phyloP scores from a whole-genome alignment of 768 basidiomycete species.

The Mycena alexandri region DNA sequence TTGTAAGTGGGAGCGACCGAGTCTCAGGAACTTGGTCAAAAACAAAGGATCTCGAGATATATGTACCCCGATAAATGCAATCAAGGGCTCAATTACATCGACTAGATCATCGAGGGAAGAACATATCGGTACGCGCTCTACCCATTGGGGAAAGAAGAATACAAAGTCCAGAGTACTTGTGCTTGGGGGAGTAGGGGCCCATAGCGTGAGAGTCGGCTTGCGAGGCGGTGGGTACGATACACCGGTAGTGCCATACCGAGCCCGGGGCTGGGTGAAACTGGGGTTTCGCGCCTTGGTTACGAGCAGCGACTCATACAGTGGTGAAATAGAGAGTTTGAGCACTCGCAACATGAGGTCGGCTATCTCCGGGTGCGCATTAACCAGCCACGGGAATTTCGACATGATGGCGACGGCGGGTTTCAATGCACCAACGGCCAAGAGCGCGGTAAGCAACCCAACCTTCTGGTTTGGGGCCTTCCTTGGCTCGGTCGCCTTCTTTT shows the following conservation, averaged over 20 bases:
- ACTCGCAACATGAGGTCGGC: slow-evolving; percentile 89
- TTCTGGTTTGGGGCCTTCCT: slow-evolving; percentile 77
- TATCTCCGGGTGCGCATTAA: slow-evolving; percentile 83
- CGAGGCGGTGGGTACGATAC: slow-evolving; percentile 64
- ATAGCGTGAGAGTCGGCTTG: slow-evolving; percentile 77
- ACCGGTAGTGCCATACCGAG: slow-evolving; percentile 73
- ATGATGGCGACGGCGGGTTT: slow-evolving; percentile 84
- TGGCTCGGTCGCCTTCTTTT: slow-evolving; percentile 47
- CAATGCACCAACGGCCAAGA: slow-evolving; percentile 90
- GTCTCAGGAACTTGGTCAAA: slow-evolving; percentile 82
- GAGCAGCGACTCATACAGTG: slow-evolving; percentile 70
- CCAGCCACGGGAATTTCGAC: slow-evolving; percentile 87
- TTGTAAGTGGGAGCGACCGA: slow-evolving; percentile 76
- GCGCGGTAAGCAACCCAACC: slow-evolving; percentile 77
- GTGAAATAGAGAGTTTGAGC: slow-evolving; percentile 74
- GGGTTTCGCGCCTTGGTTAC: slow-evolving; percentile 71
- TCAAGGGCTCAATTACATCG: slow-evolving; percentile 81
- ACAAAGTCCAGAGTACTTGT: slow-evolving; percentile 83
- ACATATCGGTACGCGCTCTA: slow-evolving; percentile 75
- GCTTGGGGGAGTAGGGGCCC: slow-evolving; percentile 85
- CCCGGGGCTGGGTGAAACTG: slow-evolving; percentile 73
- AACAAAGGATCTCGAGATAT: slow-evolving; percentile 83
- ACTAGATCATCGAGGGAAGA: slow-evolving; percentile 75
- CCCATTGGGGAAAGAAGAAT: slow-evolving; percentile 94
- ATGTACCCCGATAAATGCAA: slow-evolving; percentile 85